A percentile compares a stretch with the other conserved stretches of the same genome.
Conservation (phyloP, 2,329 filamentous ascomycete genomes). For the Tolypocladium tundrense region DNA sequence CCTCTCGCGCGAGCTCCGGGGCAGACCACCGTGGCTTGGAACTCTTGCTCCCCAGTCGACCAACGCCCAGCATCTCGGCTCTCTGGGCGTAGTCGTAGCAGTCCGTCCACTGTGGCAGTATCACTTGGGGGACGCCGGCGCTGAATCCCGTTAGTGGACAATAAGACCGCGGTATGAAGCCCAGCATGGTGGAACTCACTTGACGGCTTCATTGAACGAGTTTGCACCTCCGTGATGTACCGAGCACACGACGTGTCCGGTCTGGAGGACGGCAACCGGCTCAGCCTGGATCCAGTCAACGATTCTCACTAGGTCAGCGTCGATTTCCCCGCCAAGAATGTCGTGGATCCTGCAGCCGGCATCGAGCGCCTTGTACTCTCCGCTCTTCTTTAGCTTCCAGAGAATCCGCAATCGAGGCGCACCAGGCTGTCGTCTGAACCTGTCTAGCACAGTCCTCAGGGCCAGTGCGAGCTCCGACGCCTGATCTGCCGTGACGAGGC, state of each 20-base stretch:
- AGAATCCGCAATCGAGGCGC: slow-evolving; percentile 14
- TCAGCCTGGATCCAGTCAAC: slow-evolving; percentile 29
- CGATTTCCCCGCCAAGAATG: slow-evolving; percentile 14
- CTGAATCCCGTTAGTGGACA: slow-evolving; percentile 12
- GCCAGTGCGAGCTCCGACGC: slow-evolving; percentile 27
- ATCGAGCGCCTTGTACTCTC: slow-evolving; percentile 2
- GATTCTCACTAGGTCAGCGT: slow-evolving; percentile 22
- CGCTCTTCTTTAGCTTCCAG: slow-evolving; percentile 21
- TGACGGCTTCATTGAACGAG: slow-evolving; percentile 27
- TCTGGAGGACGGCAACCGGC: slow-evolving; percentile 24
- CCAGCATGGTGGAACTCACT: slow-evolving; percentile 13
- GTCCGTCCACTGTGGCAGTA: slow-evolving; percentile 34
- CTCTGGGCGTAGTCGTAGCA: slow-evolving; percentile 35
- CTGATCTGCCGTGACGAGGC: slow-evolving; percentile 18
- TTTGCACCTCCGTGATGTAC: slow-evolving; percentile 38
- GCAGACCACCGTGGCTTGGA: slow-evolving; percentile 13
- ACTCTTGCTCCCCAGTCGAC: slow-evolving; percentile 15
- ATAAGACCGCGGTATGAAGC: background rate
- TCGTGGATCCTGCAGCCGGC: slow-evolving; percentile 7
- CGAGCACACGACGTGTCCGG: slow-evolving; percentile 26
- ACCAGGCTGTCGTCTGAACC: background rate
- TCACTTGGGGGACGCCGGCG: slow-evolving; percentile 32
- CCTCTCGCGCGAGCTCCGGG: slow-evolving; percentile 8
- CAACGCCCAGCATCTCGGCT: slow-evolving; percentile 32
- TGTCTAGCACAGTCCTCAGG: slow-evolving; percentile 23